phyloP scores from a whole-genome alignment of 495 filamentous ascomycete genomes.

The Pyrenula aspistea region DNA sequence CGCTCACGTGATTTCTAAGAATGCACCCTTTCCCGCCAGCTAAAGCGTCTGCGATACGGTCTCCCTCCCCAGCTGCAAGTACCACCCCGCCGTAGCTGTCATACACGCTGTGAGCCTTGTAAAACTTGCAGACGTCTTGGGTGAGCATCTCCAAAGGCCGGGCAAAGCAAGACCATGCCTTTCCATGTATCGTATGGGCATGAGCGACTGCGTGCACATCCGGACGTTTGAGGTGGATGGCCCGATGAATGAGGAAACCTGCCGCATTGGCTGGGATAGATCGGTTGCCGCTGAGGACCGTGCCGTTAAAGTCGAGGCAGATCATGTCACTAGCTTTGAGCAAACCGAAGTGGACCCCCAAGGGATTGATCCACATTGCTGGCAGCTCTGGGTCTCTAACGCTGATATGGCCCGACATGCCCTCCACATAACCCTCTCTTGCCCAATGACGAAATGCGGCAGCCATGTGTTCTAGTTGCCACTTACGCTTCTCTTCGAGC shows the following conservation, averaged over 20 bases:
- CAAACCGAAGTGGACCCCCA: slow-evolving; percentile 19
- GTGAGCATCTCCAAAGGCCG: slow-evolving; percentile 20
- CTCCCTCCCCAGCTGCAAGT: slow-evolving; percentile 34
- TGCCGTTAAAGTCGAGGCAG: slow-evolving; percentile 12
- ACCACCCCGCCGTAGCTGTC: slow-evolving; percentile 44
- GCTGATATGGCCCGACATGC: slow-evolving; percentile 21
- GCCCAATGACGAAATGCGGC: slow-evolving; percentile 21
- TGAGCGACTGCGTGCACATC: slow-evolving; percentile 24
- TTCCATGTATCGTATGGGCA: slow-evolving; percentile 16
- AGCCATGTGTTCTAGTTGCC: slow-evolving; percentile 39
- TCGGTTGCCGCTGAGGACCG: slow-evolving; percentile 27
- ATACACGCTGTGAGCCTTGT: slow-evolving; percentile 39
- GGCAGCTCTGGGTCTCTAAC: slow-evolving; percentile 19
- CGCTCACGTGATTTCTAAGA: slow-evolving; percentile 43
- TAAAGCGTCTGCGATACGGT: slow-evolving; percentile 34
- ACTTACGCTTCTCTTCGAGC: slow-evolving; percentile 25
- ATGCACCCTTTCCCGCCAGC: slow-evolving; percentile 33
- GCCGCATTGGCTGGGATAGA: slow-evolving; percentile 34
- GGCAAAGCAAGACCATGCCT: slow-evolving; percentile 17
- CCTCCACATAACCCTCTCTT: slow-evolving; percentile 18
- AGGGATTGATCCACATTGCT: slow-evolving; percentile 19
- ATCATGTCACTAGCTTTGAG: slow-evolving; percentile 21
- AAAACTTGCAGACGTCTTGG: slow-evolving; percentile 39
- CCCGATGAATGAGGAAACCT: slow-evolving; percentile 43
- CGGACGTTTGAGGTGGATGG: slow-evolving; percentile 14